Evolutionary conservation across 2,329 filamentous ascomycete genomes (phyloP), one percentile per base, ranked within the genome.

Genomic region (Raffaelea arxii): DNA sequence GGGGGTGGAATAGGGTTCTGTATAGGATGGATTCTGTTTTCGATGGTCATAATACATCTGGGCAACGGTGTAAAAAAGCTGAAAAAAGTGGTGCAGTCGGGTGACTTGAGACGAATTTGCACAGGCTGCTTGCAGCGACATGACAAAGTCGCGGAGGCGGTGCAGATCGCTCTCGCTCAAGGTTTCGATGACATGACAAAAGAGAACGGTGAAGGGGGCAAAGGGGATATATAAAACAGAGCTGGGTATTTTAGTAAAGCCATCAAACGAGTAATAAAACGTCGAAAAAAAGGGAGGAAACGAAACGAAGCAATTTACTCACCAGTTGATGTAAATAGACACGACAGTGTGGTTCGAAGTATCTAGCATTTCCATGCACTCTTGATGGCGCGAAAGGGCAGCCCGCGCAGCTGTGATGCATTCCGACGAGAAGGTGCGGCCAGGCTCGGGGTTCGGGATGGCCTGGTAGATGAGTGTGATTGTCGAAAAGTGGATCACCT

Each of bases 141-240:
- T 58, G 43, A 76, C 71, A 52, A 84, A 83, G 3, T 73, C 68
- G 36, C 70, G 67, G 1, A 84, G 66, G 1, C 73, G 68, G 25
- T 63, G 55, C 5, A 84, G 66, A 51, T 84, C 80, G 18, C 64
- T 60, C 23, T 69, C 60, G 6, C 72, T 66, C 3, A 64, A 71
- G 0, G 74, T 73, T 55, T 80, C 75, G 42, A 77, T 71, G 46
- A 77, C 65, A 50, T 76, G 71, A 56, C 74, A 77, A 58, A 81
- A 79, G 22, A 80, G 62, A 23, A 78, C 71, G 47, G 77, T 77
- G 54, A 78, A 77, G 2, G 77, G 75, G 1, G 75, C 71, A 54
- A 80, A 80, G 0, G 76, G 77, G 4, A 71, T 72, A 51, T 77
- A 66, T 24, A 78, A 62, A 23, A 77, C 60, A 18, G 69, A 70